phyloP scores from a whole-genome alignment of 441 rosid genomes.

The Bocquillonia castaneifolia region DNA sequence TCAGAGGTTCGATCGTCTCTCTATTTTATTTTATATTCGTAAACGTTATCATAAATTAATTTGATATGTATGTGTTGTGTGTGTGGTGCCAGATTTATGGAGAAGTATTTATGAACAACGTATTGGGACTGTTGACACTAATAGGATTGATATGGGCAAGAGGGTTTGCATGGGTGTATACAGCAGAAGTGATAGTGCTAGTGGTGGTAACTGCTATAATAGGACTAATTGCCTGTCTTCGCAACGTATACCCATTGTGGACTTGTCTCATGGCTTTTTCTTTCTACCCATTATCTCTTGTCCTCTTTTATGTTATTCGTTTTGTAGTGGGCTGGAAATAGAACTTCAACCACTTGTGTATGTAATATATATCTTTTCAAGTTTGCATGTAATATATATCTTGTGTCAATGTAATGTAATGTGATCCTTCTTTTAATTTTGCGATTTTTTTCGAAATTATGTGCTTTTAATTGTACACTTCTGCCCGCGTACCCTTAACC shows the following conservation, averaged over 20 bases:
- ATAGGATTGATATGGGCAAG: conserved; percentile 27
- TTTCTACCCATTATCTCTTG: conserved; percentile 31
- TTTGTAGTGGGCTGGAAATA: conserved; percentile 17
- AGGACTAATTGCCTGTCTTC: conserved; percentile 25
- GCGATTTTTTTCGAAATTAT: no score
- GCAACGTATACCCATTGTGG: conserved; percentile 29
- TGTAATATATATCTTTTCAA: neutral
- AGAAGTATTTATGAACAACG: conserved; percentile 33
- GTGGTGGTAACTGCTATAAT: conserved; percentile 18
- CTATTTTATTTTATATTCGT: neutral
- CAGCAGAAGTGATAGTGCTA: conserved; percentile 31
- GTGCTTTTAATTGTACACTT: no score
- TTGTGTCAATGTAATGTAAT: no score
- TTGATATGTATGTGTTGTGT: neutral
- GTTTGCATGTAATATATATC: neutral
- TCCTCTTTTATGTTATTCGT: conserved; percentile 29
- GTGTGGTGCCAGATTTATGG: conserved; percentile 34
- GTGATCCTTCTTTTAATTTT: no score
- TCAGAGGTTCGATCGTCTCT: conserved; percentile 36
- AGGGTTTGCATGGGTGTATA: conserved; percentile 32
- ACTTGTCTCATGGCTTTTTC: conserved; percentile 32
- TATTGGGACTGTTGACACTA: conserved; percentile 21
- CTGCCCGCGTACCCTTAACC: no score
- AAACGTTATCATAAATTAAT: neutral
- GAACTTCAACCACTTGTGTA: no score